A percentile compares a stretch with the other conserved stretches of the same genome.
phyloP scores from a whole-genome alignment of 2,329 filamentous ascomycete species.

The Hypoxylon sp. region DNA sequence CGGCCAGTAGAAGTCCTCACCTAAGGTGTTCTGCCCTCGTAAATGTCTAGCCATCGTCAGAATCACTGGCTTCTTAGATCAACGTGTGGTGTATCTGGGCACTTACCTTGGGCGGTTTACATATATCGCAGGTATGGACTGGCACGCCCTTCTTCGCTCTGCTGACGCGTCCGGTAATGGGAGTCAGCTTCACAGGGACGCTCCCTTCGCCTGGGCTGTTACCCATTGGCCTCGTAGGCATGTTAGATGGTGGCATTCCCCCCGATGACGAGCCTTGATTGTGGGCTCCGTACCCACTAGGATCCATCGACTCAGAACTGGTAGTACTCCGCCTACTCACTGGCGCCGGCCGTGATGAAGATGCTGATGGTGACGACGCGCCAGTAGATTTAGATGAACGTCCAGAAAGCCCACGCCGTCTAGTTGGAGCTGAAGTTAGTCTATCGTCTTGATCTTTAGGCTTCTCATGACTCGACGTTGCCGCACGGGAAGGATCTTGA shows the following conservation, averaged over 20 bases:
- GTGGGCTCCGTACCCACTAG: slow-evolving; percentile 54
- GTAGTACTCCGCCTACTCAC: slow-evolving; percentile 61
- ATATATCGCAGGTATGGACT: slow-evolving; percentile 69
- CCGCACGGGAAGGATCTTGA: slow-evolving; percentile 57
- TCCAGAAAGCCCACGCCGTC: slow-evolving; percentile 56
- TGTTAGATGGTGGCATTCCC: slow-evolving; percentile 51
- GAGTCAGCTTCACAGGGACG: slow-evolving; percentile 66
- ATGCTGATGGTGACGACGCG: slow-evolving; percentile 51
- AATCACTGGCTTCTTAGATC: slow-evolving; percentile 15
- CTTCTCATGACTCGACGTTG: slow-evolving; percentile 60
- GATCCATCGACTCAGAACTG: slow-evolving; percentile 67
- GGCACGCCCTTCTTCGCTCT: slow-evolving; percentile 73
- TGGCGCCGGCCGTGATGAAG: slow-evolving; percentile 51
- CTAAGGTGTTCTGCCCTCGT: slow-evolving; percentile 74
- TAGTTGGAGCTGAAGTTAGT: slow-evolving; percentile 56
- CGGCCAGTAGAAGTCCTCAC: slow-evolving; percentile 55
- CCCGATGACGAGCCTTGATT: slow-evolving; percentile 57
- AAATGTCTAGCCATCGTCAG: slow-evolving; percentile 65
- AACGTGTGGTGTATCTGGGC: slow-evolving; percentile 5
- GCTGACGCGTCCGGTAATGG: slow-evolving; percentile 70
- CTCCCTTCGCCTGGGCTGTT: slow-evolving; percentile 55
- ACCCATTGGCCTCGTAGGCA: slow-evolving; percentile 61
- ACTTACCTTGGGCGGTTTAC: slow-evolving; percentile 66
- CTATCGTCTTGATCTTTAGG: slow-evolving; percentile 55
- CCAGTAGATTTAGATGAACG: slow-evolving; percentile 53